phyloP scores from a whole-genome alignment of 2,329 filamentous ascomycete genomes.

The Trichoderma afroharzianum region DNA sequence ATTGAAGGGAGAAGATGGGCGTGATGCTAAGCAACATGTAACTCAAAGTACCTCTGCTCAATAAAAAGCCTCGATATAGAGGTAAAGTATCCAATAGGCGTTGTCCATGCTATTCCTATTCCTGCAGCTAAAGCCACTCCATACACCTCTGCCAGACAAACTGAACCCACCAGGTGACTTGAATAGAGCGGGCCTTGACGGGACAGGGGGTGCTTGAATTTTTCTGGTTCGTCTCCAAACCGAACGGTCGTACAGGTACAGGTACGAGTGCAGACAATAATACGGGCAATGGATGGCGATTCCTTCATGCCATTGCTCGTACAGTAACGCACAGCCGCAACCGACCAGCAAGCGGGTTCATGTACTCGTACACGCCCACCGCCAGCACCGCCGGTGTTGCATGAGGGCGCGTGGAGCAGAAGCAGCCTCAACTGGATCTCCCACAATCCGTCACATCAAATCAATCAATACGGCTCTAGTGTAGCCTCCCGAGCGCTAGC shows the following conservation, averaged over 20 bases:
- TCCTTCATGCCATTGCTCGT: background rate
- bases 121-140: background rate
- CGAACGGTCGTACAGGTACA: background rate
- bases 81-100: background rate
- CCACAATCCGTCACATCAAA: background rate
- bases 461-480: background rate
- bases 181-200: slow-evolving; percentile 4
- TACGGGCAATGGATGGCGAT: background rate
- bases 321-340: slow-evolving; percentile 3
- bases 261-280: background rate
- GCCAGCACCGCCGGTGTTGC: slow-evolving; percentile 5
- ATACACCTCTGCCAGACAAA: background rate
- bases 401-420: slow-evolving; percentile 7
- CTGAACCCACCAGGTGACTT: slow-evolving; percentile 8
- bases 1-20: background rate
- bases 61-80: background rate
- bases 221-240: background rate
- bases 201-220: slow-evolving; percentile 1
- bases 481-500: background rate
- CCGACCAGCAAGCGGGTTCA: background rate
- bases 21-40: background rate
- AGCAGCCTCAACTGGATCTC: background rate
- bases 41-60: background rate
- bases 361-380: background rate
- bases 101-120: background rate